phyloP scores from a whole-genome alignment of 768 basidiomycete genomes.

The Xerocomellus intermedius region DNA sequence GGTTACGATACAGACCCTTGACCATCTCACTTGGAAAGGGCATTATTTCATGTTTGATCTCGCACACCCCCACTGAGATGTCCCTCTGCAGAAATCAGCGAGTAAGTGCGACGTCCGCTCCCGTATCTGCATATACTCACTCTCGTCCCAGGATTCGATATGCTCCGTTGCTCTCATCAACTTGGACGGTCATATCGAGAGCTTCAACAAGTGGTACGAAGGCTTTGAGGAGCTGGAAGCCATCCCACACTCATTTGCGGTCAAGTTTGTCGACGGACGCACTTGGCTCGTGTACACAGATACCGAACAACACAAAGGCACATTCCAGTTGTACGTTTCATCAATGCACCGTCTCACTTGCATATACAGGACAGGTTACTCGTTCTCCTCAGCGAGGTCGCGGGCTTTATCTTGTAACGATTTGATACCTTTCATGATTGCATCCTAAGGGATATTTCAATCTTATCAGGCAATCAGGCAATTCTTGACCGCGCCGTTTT shows the following conservation, averaged over 20 bases:
- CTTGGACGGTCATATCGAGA: constrained; percentile 45
- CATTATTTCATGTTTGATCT: constrained; percentile 58
- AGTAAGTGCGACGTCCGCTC: constrained; percentile 32
- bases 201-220: constrained; percentile 60
- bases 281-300: constrained; percentile 62
- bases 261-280: constrained; percentile 53
- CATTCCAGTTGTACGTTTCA: neutral
- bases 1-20: constrained; percentile 58
- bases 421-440: constrained; percentile 13
- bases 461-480: no score
- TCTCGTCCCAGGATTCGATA: constrained; percentile 26
- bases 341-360: neutral
- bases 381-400: constrained; percentile 30
- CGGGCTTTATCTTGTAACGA: constrained; percentile 28
- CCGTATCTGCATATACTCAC: constrained; percentile 5
- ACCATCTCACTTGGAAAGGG: constrained; percentile 58
- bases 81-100: constrained; percentile 52
- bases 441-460: no score
- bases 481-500: no score
- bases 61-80: constrained; percentile 38
- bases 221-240: constrained; percentile 67
- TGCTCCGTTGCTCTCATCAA: constrained; percentile 37
- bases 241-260: constrained; percentile 63
- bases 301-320: constrained; percentile 63
- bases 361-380: constrained; percentile 23